Conservation (phyloP, 805 yeast species). For the Starmera caribaea region DNA sequence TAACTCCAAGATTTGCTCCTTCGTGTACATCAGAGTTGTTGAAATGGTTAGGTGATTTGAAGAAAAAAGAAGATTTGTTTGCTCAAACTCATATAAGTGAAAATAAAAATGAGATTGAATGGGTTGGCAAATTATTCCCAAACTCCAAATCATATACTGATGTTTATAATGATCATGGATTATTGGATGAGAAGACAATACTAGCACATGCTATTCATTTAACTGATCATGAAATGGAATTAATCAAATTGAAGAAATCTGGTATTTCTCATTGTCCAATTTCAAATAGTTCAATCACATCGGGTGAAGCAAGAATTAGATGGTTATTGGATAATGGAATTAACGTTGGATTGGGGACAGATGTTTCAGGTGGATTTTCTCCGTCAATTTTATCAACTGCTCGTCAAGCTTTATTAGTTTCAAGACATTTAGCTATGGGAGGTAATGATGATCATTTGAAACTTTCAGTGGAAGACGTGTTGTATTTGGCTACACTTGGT, state of each 20-base stretch:
- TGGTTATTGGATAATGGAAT: conserved; percentile 54
- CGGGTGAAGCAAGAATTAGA: conserved; percentile 83
- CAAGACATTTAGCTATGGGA: conserved; percentile 61
- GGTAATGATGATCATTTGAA: conserved; percentile 35
- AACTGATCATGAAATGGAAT: conserved; percentile 47
- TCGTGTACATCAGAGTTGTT: conserved; percentile 62
- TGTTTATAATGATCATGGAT: conserved; percentile 58
- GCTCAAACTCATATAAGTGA: conserved; percentile 92
- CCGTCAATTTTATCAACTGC: conserved; percentile 57
- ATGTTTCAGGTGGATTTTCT: conserved; percentile 69
- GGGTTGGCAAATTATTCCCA: conserved; percentile 71
- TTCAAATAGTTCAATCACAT: conserved; percentile 76
- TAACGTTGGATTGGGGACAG: conserved; percentile 77
- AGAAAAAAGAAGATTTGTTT: conserved; percentile 41
- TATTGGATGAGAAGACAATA: conserved; percentile 59
- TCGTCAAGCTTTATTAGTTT: conserved; percentile 61
- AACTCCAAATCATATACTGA: conserved; percentile 58
- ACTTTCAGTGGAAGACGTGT: conserved; percentile 57
- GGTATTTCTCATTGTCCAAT: conserved; percentile 93
- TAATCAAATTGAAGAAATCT: conserved; percentile 43
- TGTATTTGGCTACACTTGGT: conserved; percentile 79
- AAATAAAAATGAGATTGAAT: conserved; percentile 60
- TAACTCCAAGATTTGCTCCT: conserved; percentile 94
- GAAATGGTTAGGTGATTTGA: conserved; percentile 50
- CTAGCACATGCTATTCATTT: conserved; percentile 88